phyloP scores from a whole-genome alignment of 768 basidiomycete genomes.

The Hortiboletus flavorubellus region DNA sequence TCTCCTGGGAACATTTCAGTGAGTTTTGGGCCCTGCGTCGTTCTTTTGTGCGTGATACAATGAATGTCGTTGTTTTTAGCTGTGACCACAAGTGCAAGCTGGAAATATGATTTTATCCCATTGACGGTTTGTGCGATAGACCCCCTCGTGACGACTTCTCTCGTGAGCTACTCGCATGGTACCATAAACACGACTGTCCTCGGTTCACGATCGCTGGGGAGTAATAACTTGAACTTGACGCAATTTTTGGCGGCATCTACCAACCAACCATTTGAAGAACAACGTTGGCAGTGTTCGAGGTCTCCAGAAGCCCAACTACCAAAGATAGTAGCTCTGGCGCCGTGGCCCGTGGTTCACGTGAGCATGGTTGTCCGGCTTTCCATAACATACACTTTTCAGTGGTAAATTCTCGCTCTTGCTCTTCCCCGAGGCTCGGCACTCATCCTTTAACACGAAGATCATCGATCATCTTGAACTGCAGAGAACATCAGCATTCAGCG shows the following conservation, averaged over 20 bases:
- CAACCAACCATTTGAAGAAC: too few species aligned
- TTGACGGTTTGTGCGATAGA: slow-evolving; percentile 6
- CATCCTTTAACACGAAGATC: neutral
- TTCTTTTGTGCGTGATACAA: too few species aligned
- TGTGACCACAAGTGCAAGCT: neutral
- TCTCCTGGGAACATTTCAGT: slow-evolving; percentile 1
- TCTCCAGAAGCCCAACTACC: too few species aligned
- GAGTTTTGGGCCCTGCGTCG: neutral
- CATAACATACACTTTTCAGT: too few species aligned
- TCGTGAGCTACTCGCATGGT: slow-evolving; percentile 9
- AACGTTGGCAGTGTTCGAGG: too few species aligned
- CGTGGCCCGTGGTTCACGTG: too few species aligned
- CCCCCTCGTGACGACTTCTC: slow-evolving; percentile 11
- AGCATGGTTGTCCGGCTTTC: too few species aligned
- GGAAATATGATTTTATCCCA: slow-evolving; percentile 17
- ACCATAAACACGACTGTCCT: neutral
- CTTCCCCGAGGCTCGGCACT: too few species aligned
- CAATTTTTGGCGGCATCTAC: slow-evolving; percentile 15
- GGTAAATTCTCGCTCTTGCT: too few species aligned
- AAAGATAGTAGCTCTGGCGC: too few species aligned
- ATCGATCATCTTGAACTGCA: neutral
- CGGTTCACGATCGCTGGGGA: neutral
- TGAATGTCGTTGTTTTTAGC: neutral
- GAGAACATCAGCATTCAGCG: neutral
- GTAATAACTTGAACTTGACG: slow-evolving; percentile 2